Evolutionary conservation across 1,284 basidiomycete genomes (phyloP).

Genomic region (Cryptococcus sp.): DNA sequence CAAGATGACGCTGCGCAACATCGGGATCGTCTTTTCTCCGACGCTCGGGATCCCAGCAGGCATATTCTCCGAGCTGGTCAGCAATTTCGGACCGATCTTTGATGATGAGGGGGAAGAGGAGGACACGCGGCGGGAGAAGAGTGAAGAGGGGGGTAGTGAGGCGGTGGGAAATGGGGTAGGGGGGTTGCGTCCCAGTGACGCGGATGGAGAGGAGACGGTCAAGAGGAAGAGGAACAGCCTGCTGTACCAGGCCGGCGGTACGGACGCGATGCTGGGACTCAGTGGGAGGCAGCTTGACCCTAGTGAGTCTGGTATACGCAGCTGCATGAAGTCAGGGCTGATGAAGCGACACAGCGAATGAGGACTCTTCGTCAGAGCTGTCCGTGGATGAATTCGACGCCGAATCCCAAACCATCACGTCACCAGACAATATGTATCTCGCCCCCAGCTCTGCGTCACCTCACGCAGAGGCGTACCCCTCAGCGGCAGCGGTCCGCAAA

Average conservation of each 20-base stretch:
- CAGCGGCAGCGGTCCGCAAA: conserved; percentile 7
- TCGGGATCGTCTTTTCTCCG: conserved; percentile 96
- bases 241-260: conserved; percentile 46
- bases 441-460: neutral
- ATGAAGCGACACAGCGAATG: conserved; percentile 9
- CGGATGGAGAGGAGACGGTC: conserved; percentile 41
- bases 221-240: conserved; percentile 47
- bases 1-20: conserved; percentile 99
- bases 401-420: conserved; percentile 8
- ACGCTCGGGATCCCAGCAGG: conserved; percentile 92
- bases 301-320: conserved; percentile 17
- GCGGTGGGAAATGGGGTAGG: neutral
- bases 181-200: conserved; percentile 35
- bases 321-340: neutral
- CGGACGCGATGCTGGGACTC: conserved; percentile 44
- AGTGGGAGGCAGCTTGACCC: conserved; percentile 44
- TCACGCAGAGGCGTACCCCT: conserved; percentile 5
- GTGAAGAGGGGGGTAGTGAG: neutral
- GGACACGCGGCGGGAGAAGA: neutral
- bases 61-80: conserved; percentile 87
- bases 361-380: conserved; percentile 22
- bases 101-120: conserved; percentile 52
- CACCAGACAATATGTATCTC: conserved; percentile 9
- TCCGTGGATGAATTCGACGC: conserved; percentile 20
- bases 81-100: conserved; percentile 84